Evolutionary conservation across 441 rosid genomes (phyloP).

Genomic region (Codiaeum variegatum): DNA sequence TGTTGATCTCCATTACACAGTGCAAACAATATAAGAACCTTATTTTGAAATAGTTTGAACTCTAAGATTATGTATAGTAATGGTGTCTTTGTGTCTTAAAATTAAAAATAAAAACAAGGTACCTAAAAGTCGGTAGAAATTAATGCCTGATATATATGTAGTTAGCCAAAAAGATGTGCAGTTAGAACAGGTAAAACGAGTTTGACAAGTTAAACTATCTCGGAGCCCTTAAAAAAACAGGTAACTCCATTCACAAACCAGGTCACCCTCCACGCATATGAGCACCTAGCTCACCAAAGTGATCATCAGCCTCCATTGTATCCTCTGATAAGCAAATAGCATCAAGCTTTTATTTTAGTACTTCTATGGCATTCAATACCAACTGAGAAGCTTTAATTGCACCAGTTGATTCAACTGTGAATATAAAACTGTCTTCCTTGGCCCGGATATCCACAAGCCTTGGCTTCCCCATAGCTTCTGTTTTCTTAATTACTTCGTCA

Average conservation of each 20-base stretch:
- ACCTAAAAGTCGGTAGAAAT: neutral
- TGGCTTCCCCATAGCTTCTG: slow-evolving; percentile 82
- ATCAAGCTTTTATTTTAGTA: slow-evolving; percentile 83
- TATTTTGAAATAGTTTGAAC: neutral
- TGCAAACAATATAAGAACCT: neutral
- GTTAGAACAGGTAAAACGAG: neutral
- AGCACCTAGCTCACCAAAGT: slow-evolving; percentile 94
- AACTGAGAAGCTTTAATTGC: slow-evolving; percentile 84
- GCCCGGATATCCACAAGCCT: slow-evolving; percentile 81
- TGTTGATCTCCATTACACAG: neutral
- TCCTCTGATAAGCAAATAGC: slow-evolving; percentile 87
- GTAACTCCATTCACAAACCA: neutral
- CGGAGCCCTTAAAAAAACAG: slow-evolving; percentile 6
- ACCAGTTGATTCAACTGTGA: slow-evolving; percentile 88
- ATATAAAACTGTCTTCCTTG: slow-evolving; percentile 82
- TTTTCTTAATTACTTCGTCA: slow-evolving; percentile 83
- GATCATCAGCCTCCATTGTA: slow-evolving; percentile 93
- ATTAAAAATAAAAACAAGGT: neutral
- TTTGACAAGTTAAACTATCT: neutral
- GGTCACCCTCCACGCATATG: slow-evolving; percentile 91
- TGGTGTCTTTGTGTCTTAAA: neutral
- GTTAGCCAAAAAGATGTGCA: neutral
- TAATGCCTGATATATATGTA: neutral
- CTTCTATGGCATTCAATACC: slow-evolving; percentile 79
- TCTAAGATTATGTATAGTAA: neutral